phyloP scores from a whole-genome alignment of 2,329 filamentous ascomycete species.

The Fusarium sp. region DNA sequence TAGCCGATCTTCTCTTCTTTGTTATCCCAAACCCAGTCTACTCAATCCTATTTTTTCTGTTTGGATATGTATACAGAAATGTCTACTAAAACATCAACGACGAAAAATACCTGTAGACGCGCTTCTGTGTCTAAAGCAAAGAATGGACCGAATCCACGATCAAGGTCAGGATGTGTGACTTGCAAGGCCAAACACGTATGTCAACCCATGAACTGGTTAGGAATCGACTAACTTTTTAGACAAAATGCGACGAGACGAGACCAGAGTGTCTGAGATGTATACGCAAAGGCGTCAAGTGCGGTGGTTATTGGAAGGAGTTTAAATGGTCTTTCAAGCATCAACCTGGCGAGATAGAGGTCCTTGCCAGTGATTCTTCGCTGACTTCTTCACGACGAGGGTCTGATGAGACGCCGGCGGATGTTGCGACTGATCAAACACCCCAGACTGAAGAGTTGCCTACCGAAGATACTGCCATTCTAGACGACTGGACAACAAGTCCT shows the following conservation, averaged over 20 bases:
- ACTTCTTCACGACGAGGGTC: conserved; percentile 18
- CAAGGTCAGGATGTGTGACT: conserved; percentile 47
- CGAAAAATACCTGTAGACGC: conserved; percentile 24
- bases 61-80: not conserved
- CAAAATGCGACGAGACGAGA: conserved; percentile 49
- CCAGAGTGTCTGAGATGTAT: conserved; percentile 45
- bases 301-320: conserved; percentile 48
- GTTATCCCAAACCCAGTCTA: not conserved
- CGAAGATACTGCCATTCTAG: conserved; percentile 23
- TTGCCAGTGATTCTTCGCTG: conserved; percentile 16
- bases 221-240: conserved; percentile 18
- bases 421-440: not conserved
- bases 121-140: conserved; percentile 16
- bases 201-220: not conserved
- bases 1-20: conserved; percentile 9
- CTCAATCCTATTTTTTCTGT: not conserved
- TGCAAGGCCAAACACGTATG: conserved; percentile 48
- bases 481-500: conserved; percentile 33
- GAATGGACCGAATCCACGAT: conserved; percentile 38
- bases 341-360: conserved; percentile 33
- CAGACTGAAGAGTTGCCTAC: conserved; percentile 7
- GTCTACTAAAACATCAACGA: conserved; percentile 19
- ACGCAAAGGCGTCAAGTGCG: conserved; percentile 45
- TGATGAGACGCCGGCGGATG: conserved; percentile 5
- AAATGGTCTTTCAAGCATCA: conserved; percentile 58